These are phyloP conservation scores for Cercospora brassicicola DNA, from an alignment of 2,329 filamentous ascomycete genomes.

Conservation along the genomic window DNA sequence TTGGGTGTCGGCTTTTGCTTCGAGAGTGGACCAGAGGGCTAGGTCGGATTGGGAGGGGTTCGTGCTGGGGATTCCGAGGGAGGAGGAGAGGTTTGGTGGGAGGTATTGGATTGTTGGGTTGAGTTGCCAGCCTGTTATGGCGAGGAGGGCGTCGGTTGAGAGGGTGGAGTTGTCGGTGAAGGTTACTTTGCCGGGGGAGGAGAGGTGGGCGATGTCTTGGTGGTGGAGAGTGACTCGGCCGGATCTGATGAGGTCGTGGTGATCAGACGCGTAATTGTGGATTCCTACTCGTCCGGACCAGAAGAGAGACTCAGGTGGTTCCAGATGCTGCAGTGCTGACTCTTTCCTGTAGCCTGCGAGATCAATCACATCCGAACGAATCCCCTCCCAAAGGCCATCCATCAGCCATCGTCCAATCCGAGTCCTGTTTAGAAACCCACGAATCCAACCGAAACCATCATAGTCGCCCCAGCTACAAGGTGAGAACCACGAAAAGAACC, in stretches of 20 bases:
- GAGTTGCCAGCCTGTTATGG: not conserved
- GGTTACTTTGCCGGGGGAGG: not conserved
- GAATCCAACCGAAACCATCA: not conserved
- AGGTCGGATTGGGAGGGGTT: not conserved
- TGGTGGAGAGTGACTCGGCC: not conserved
- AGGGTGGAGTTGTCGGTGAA: not conserved
- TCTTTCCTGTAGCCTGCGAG: not conserved
- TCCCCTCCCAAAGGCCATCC: not conserved
- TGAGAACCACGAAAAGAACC: not conserved
- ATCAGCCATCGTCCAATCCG: not conserved
- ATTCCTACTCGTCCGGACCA: not conserved
- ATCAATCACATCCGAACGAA: not conserved
- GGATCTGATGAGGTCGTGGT: not conserved
- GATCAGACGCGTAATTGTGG: not conserved
- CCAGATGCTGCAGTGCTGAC: not conserved
- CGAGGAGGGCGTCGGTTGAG: not conserved
- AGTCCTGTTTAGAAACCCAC: not conserved
- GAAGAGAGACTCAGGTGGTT: not conserved
- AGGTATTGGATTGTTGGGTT: not conserved
- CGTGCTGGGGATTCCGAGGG: not conserved
- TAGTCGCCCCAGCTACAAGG: not conserved
- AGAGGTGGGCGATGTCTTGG: not conserved
- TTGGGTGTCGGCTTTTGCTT: not conserved
- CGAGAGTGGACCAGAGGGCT: not conserved
- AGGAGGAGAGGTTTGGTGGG: not conserved